Evolutionary conservation across 106 monocot species (phyloP).

Genomic region (Dendrobium nobile): DNA sequence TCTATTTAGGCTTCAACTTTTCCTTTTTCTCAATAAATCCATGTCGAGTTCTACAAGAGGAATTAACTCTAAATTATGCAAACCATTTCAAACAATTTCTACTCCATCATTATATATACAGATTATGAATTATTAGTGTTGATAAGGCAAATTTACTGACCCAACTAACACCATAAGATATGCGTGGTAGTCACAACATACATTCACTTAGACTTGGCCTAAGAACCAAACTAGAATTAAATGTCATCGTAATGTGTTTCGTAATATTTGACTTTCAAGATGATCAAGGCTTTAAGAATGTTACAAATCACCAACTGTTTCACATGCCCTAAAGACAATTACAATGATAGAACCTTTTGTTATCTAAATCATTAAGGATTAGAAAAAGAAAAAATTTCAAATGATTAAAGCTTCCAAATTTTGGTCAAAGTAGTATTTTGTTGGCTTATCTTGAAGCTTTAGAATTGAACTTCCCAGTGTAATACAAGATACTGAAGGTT

Average conservation of each 20-base stretch:
- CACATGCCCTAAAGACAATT: background rate
- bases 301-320: background rate
- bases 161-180: background rate
- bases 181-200: background rate
- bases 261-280: too few relatives aligned
- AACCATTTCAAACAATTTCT: background rate
- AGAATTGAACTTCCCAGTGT: too few relatives aligned
- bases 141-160: background rate
- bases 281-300: background rate
- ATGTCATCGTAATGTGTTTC: background rate
- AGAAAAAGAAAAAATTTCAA: too few relatives aligned
- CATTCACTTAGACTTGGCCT: background rate
- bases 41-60: background rate
- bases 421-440: too few relatives aligned
- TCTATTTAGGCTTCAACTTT: background rate
- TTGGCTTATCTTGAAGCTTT: too few relatives aligned
- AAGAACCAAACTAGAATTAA: background rate
- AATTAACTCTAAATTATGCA: background rate
- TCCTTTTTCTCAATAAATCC: background rate
- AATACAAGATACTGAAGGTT: too few relatives aligned
- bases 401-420: too few relatives aligned
- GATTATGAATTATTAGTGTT: background rate
- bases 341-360: too few relatives aligned
- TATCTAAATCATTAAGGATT: too few relatives aligned
- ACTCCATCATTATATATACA: background rate